phyloP scores from a whole-genome alignment of 2,329 filamentous ascomycete genomes.

The Conoideocrella luteorostrata region DNA sequence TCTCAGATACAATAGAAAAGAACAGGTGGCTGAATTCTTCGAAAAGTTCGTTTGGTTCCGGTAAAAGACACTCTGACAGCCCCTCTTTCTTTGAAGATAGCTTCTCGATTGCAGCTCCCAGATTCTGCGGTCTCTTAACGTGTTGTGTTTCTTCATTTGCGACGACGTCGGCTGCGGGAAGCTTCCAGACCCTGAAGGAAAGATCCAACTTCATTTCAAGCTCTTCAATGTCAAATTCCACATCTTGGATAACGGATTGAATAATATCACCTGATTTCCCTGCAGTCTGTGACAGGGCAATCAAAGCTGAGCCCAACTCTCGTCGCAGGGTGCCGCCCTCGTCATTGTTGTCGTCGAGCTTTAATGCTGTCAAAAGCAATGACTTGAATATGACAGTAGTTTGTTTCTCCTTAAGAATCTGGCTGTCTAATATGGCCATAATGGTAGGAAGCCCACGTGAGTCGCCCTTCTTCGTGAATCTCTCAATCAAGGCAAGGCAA shows the following conservation, averaged over 20 bases:
- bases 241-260: slow-evolving; percentile 57
- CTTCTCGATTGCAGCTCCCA: slow-evolving; percentile 33
- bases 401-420: slow-evolving; percentile 57
- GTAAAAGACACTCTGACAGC: slow-evolving; percentile 46
- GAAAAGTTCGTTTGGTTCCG: slow-evolving; percentile 46
- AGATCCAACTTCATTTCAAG: slow-evolving; percentile 70
- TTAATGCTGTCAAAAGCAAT: slow-evolving; percentile 54
- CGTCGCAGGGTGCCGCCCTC: slow-evolving; percentile 51
- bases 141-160: slow-evolving; percentile 21
- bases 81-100: slow-evolving; percentile 29
- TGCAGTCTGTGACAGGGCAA: slow-evolving; percentile 55
- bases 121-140: slow-evolving; percentile 27
- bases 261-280: slow-evolving; percentile 57
- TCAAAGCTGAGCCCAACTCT: slow-evolving; percentile 60
- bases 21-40: slow-evolving; percentile 54
- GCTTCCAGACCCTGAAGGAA: slow-evolving; percentile 52
- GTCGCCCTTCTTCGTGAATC: slow-evolving; percentile 54
- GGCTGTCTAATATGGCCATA: slow-evolving; percentile 53
- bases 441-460: slow-evolving; percentile 51
- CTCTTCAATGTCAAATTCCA: slow-evolving; percentile 65
- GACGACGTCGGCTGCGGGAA: slow-evolving; percentile 46
- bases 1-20: slow-evolving; percentile 43
- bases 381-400: slow-evolving; percentile 59
- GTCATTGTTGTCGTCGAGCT: slow-evolving; percentile 49
- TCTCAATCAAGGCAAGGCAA: slow-evolving; percentile 58